Percentiles rank a stretch among this genome's conserved stretches.
Evolutionary conservation across 75 land plant species (phyloP).

Genomic region (Ceratopteris richardii): DNA sequence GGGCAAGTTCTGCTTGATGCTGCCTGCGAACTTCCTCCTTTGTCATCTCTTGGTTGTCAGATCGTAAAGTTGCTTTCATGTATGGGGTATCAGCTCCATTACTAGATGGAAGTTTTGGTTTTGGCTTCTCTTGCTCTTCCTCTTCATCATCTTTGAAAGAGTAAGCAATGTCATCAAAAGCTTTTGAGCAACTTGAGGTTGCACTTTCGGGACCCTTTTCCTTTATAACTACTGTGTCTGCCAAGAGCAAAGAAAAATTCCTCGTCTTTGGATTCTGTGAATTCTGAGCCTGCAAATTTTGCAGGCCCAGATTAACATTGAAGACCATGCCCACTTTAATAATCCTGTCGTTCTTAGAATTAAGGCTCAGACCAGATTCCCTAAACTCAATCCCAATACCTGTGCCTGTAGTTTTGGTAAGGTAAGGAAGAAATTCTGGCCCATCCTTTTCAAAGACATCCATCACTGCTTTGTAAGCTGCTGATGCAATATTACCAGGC

Average conservation of each 20-base stretch:
- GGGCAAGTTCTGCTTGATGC: slow-evolving; percentile 35
- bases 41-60: slow-evolving; percentile 37
- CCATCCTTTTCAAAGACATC: slow-evolving; percentile 26
- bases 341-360: slow-evolving; percentile 40
- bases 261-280: slow-evolving; percentile 30
- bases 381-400: slow-evolving; percentile 55
- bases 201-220: slow-evolving; percentile 39
- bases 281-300: slow-evolving; percentile 20
- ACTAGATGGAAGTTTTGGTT: background rate
- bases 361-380: slow-evolving; percentile 36
- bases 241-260: slow-evolving; percentile 36
- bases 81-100: too few relatives aligned
- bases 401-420: slow-evolving; percentile 44
- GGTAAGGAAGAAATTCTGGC: slow-evolving; percentile 28
- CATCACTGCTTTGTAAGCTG: slow-evolving; percentile 36
- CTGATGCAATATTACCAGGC: slow-evolving; percentile 32
- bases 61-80: slow-evolving; percentile 26
- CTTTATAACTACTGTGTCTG: slow-evolving; percentile 36
- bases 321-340: slow-evolving; percentile 38
- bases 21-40: slow-evolving; percentile 32
- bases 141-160: slow-evolving; percentile 39
- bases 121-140: slow-evolving; percentile 25
- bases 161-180: slow-evolving; percentile 31
- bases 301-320: slow-evolving; percentile 42
- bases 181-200: slow-evolving; percentile 28